These are phyloP conservation scores for Suillus occidentalis DNA, from an alignment of 768 basidiomycete species.

Conservation along the genomic window DNA sequence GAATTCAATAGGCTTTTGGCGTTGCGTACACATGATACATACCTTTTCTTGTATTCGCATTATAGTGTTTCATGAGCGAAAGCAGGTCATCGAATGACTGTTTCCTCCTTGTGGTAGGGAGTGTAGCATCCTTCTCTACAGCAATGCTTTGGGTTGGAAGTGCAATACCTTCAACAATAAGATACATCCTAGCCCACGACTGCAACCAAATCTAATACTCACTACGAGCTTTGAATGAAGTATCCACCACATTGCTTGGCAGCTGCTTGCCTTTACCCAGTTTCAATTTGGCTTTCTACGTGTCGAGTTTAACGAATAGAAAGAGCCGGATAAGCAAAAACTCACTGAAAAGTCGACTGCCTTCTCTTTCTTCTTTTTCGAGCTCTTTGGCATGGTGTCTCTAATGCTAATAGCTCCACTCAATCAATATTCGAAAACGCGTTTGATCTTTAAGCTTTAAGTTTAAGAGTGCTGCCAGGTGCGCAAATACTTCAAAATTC, in stretches of 20 bases:
- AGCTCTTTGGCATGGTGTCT: slow-evolving; percentile 73
- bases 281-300: slow-evolving; percentile 92
- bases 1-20: neutral
- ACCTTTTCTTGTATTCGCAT: slow-evolving; percentile 74
- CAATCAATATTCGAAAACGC: neutral
- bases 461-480: neutral
- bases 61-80: slow-evolving; percentile 82
- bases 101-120: slow-evolving; percentile 75
- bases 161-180: slow-evolving; percentile 65
- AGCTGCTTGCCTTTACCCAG: slow-evolving; percentile 91
- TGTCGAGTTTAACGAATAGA: slow-evolving; percentile 4
- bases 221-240: slow-evolving; percentile 95
- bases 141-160: slow-evolving; percentile 83
- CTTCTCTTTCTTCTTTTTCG: slow-evolving; percentile 86
- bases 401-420: too few relatives aligned
- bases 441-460: too few relatives aligned
- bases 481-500: neutral
- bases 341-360: slow-evolving; percentile 82
- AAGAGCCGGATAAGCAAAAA: neutral
- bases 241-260: slow-evolving; percentile 86
- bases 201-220: slow-evolving; percentile 30
- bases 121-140: slow-evolving; percentile 49
- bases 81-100: slow-evolving; percentile 77
- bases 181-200: neutral
- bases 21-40: slow-evolving; percentile 5